Conservation (phyloP, 192 early-diverging fungal genomes). For the Coemansia sp. region DNA sequence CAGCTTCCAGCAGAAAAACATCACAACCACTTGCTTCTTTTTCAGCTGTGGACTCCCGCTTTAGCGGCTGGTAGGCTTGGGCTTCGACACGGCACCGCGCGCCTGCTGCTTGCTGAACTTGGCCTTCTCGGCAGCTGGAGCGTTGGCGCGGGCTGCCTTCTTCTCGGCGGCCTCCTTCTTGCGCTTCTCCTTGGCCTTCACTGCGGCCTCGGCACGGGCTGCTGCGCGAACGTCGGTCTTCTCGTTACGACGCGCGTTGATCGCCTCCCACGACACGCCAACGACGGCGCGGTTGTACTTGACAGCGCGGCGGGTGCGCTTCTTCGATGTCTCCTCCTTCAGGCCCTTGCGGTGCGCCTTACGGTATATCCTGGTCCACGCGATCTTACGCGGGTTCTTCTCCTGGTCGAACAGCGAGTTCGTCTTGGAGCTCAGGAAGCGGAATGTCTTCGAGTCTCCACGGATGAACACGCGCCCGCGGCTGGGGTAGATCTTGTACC, state of each 20-base stretch:
- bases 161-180: constrained; percentile 83
- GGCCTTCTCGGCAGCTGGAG: constrained; percentile 30
- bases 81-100: constrained; percentile 42
- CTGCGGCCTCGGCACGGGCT: constrained; percentile 79
- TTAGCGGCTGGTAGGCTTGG: constrained; percentile 48
- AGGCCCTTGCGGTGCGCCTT: constrained; percentile 99
- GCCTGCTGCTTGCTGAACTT: constrained; percentile 50
- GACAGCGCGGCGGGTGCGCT: constrained; percentile 89
- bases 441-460: constrained; percentile 83
- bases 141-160: constrained; percentile 83
- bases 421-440: constrained; percentile 95
- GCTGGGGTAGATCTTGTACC: constrained; percentile 99
- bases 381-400: constrained; percentile 96
- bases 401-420: constrained; percentile 97
- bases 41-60: too few species aligned
- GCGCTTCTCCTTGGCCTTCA: constrained; percentile 91
- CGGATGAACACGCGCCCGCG: constrained; percentile 94
- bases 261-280: constrained; percentile 92
- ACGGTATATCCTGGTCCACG: constrained; percentile 96
- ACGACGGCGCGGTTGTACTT: constrained; percentile 96
- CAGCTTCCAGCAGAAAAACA: constrained; percentile 12
- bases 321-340: constrained; percentile 94
- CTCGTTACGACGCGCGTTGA: constrained; percentile 96
- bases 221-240: constrained; percentile 95
- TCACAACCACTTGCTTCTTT: neutral